Base-by-base conservation (phyloP, 2,329 filamentous ascomycete species). In the Emergomyces africanus region DNA sequence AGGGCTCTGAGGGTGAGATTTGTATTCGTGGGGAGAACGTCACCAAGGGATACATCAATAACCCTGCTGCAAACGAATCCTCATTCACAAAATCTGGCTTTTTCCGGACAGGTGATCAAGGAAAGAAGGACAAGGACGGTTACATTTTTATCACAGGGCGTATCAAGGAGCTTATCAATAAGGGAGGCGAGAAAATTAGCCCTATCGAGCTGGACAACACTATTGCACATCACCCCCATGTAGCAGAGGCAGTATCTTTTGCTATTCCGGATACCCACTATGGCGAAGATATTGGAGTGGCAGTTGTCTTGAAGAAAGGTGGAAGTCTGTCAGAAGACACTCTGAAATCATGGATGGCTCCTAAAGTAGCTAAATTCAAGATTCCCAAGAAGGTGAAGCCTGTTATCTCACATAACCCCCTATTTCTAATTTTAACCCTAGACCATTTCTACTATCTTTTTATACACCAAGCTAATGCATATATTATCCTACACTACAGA, bases 151-250 rank as follows among this genome's bases (percentile, higher is more conserved):
- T 95, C 73, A 95, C 90, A 0, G 90, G 90, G n/a, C 81, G 90
- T 57, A 95, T 95, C 75, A 95, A 95, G 79, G 90, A 95, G 74
- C 79, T 95, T 57, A 95, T 95, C 78, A 77, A 95, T 75, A 91
- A 92, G 74, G 89, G 87, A 59, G 89, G 89, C 61, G 89, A 95
- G 77, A 94, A 94, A 77, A 94, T 95, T 70, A 88, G 84, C 64
- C 89, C 90, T 1, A 91, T 94, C 59, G 89, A 95, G 75, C 79
- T 95, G 39, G 89, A 95, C 73, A 94, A 95, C 65, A 83, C 88
- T 14, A 77, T 95, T 33, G 80, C 86, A n/a, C 81, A 86, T 60
- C 83, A 92, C 69, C 83, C 86, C 10, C 81, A 83, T 41, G 81
- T 94, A 1, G 79, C 81, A 1, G 89, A 95, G 73, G 89, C 87